Base-by-base conservation (phyloP, 352 stramenopile genomes). In the Blastocystis sp. region DNA sequence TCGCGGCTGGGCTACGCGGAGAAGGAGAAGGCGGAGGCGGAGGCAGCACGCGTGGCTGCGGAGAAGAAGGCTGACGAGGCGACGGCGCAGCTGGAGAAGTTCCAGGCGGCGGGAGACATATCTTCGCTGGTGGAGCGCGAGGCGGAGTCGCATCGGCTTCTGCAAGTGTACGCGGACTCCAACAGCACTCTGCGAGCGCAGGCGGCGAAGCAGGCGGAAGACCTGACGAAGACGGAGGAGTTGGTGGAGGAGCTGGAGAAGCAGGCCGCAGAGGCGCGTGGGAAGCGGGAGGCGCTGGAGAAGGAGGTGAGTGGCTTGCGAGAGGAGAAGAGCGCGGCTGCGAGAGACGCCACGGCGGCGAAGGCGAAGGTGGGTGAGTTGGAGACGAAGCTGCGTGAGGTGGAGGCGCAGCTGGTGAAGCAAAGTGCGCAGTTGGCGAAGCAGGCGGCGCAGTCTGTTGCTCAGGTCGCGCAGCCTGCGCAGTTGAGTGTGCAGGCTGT, bases 121-220 rank as follows among this genome's bases (percentile, higher is more conserved):
- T 4, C 27, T 6, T 40, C 27, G 18, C 24, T 81, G 36, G 34
- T 81, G 69, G 18, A 63, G 36, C 69, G 69, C 3, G 69, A 81
- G 36, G 21, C 27, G 27, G 69, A 81, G 32, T 16, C 69, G 4
- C 27, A 46, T 44, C 69, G 40, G 24, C 46, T 81, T 40, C 29
- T 81, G 44, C 44, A 59, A 24, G 69, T 81, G 32, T 81, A 81
- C 53, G 56, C 69, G 11, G 69, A 81, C 34, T 63, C 42, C 48
- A 81, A 81, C 48, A 81, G 27, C 27, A 34, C 69, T 8, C 46
- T 81, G 53, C 42, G 69, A n/a, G 21, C 40, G 6, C 24, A 48
- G 42, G 21, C 34, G 32, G 40, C 29, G 61, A 72, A 72, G 61
- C 29, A 72, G 42, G 61, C 27, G 42, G 61, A 72, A 44, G 61